phyloP scores from a whole-genome alignment of 306 rosid genomes.

The Hippophae tibetana region DNA sequence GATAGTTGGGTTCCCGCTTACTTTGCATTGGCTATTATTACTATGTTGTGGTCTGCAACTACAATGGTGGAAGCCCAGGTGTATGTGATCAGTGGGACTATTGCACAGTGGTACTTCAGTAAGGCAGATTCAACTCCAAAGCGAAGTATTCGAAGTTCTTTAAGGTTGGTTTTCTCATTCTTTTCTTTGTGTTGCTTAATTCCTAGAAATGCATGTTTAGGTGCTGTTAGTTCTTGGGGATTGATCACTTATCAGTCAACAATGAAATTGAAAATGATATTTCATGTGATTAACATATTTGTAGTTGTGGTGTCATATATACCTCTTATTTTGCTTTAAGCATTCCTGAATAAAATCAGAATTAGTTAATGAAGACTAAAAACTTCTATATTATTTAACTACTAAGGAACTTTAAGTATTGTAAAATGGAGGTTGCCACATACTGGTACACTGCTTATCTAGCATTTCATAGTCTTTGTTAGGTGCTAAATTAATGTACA shows the following conservation, averaged over 20 bases:
- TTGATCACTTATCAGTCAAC: neutral
- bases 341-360: too few relatives aligned
- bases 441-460: too few relatives aligned
- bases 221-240: constrained; percentile 1
- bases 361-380: too few relatives aligned
- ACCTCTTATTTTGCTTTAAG: too few relatives aligned
- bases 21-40: constrained; percentile 70
- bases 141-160: constrained; percentile 52
- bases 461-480: too few relatives aligned
- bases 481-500: too few relatives aligned
- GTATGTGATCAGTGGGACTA: constrained; percentile 79
- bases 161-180: constrained; percentile 43
- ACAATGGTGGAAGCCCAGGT: constrained; percentile 69
- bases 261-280: neutral
- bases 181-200: neutral
- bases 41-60: constrained; percentile 82
- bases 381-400: too few relatives aligned
- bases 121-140: constrained; percentile 44
- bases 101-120: constrained; percentile 82
- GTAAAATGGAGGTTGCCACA: too few relatives aligned
- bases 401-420: too few relatives aligned
- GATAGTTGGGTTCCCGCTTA: constrained; percentile 91
- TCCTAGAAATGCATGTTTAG: neutral
- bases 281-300: neutral
- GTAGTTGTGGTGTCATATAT: too few relatives aligned